phyloP scores from a whole-genome alignment of 2,329 filamentous ascomycete genomes.

The Byssochlamys sp. region DNA sequence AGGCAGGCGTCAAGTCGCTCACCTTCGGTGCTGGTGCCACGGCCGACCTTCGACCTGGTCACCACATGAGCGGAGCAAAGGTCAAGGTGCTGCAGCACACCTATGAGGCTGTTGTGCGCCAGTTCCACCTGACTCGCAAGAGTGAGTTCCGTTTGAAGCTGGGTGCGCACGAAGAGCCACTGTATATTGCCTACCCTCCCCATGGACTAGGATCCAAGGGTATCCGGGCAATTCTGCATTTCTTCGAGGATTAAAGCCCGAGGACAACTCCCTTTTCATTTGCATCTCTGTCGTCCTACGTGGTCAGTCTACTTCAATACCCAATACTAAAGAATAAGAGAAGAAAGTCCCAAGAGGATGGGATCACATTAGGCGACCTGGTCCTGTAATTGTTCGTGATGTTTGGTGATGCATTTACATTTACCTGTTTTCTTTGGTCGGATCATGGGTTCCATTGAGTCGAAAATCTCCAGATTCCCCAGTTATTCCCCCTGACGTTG shows the following conservation, averaged over 20 bases:
- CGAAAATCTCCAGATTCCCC: neutral
- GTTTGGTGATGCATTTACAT: neutral
- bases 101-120: constrained; percentile 71
- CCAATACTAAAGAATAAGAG: neutral
- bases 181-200: constrained; percentile 83
- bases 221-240: constrained; percentile 75
- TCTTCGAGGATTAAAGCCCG: constrained; percentile 58
- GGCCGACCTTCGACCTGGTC: constrained; percentile 62
- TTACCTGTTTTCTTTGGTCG: too few species aligned
- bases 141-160: constrained; percentile 85
- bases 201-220: constrained; percentile 74
- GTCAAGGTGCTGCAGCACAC: constrained; percentile 73
- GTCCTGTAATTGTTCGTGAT: neutral
- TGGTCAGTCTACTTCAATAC: neutral
- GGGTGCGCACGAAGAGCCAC: constrained; percentile 70
- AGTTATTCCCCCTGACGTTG: neutral
- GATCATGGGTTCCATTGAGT: neutral
- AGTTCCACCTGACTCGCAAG: constrained; percentile 74
- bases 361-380: neutral
- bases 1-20: constrained; percentile 54
- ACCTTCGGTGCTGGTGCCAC: constrained; percentile 83
- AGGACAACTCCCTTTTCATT: neutral
- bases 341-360: neutral
- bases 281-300: neutral
- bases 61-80: constrained; percentile 70